Conservation (phyloP, 2,329 filamentous ascomycete genomes). For the Aspergillus glaucus region DNA sequence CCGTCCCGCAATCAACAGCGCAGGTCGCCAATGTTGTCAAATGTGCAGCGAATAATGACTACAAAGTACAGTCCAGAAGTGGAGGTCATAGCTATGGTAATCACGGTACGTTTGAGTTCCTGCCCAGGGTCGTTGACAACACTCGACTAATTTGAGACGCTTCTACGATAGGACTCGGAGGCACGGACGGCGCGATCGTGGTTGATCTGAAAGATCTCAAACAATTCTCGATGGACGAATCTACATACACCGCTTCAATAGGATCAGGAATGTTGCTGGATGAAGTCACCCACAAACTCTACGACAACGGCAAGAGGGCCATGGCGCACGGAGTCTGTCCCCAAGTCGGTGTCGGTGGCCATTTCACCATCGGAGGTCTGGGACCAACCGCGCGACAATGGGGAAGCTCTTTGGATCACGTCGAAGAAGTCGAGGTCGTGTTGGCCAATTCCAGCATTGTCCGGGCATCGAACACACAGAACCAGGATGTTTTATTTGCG, state of each 20-base stretch:
- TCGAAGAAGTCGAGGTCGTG: constrained; percentile 46
- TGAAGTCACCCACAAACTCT: constrained; percentile 26
- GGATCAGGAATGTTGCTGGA: constrained; percentile 30
- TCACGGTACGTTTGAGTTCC: constrained; percentile 29
- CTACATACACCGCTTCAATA: constrained; percentile 27
- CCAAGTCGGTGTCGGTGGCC: constrained; percentile 35
- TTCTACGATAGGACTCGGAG: constrained; percentile 24
- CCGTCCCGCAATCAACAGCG: constrained; percentile 26
- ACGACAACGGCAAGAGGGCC: constrained; percentile 24
- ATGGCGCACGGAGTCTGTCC: constrained; percentile 36
- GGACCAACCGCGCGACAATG: constrained; percentile 42
- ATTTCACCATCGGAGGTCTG: constrained; percentile 35
- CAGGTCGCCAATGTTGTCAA: constrained; percentile 43
- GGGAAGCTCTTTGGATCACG: constrained; percentile 48
- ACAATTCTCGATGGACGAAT: constrained; percentile 25
- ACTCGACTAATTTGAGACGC: not conserved
- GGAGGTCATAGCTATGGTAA: constrained; percentile 53
- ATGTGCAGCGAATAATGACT: constrained; percentile 37
- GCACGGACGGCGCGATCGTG: constrained; percentile 24
- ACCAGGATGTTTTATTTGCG: constrained; percentile 31
- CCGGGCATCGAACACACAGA: constrained; percentile 19
- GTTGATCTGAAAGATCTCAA: constrained; percentile 27
- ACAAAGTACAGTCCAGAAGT: constrained; percentile 47
- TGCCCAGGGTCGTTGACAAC: not conserved
- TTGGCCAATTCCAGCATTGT: constrained; percentile 35